Evolutionary conservation across 2,329 filamentous ascomycete genomes (phyloP), one percentile per base, ranked within the genome.

Genomic region (Talaromyces sp.): DNA sequence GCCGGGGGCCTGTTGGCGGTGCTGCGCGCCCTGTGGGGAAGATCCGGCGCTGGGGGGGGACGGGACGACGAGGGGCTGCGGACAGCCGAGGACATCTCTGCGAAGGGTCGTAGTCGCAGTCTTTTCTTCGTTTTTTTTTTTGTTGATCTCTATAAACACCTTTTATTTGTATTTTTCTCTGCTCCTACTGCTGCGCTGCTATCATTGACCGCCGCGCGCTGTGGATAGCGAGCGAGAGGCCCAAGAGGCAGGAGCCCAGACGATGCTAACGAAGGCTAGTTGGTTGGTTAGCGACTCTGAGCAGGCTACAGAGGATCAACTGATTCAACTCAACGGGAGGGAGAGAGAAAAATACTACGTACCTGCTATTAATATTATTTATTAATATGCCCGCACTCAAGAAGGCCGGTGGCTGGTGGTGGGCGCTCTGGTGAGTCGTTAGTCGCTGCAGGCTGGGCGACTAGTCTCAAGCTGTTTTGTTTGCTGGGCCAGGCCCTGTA

Each of bases 1-100:
- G 74, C 72, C 53, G 77, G 68, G 48, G 77, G 71, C 67, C 75
- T 75, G 56, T 73, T 70, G 51, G 73, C 75, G 54, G 76, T 77
- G 63, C 79, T 81, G 66, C 75, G 75, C 58, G 78, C 74, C 63
- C 79, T 75, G 65, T 79, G 75, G 60, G 77, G 77, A 61, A 76
- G 69, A 62, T 80, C 76, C 60, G 74, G 72, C 41, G 76, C 68
- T 57, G 71, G 68, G 61, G 75, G 66, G 59, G 71, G 72, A 67
- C 77, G 73, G 58, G 77, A 80, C 63, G 72, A 77, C 62, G 80
- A 81, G 61, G 79, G 76, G 66, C 77, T 82, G 68, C 81, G 80
- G 64, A 77, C 75, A 62, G 81, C 76, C 64, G 80, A 74, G 59
- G 79, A 73, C 65, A 38, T 38, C 14, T 5, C 17, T n/a, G n/a